Evolutionary conservation across 2,329 filamentous ascomycete genomes (phyloP).

Genomic region (Scedosporium aurantiacum): DNA sequence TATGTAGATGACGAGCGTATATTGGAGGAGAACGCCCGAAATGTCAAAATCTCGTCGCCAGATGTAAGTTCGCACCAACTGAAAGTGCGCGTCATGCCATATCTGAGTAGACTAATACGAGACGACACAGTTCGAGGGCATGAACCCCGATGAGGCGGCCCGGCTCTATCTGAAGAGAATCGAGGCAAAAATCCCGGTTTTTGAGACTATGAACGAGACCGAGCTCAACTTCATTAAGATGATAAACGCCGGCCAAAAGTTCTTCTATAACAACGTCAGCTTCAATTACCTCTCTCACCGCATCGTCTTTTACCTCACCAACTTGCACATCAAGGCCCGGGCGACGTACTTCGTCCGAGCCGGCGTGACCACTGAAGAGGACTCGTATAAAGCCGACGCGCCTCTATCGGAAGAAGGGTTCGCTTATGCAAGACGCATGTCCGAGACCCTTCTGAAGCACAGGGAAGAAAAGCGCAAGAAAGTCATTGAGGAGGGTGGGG

Average conservation of each 20-base stretch:
- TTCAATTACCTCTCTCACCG: conserved; percentile 95
- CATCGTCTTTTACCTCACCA: conserved; percentile 97
- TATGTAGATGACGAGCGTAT: conserved; percentile 89
- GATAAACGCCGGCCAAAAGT: conserved; percentile 90
- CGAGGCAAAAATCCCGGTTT: conserved; percentile 83
- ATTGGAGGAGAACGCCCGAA: conserved; percentile 90
- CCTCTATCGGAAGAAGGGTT: conserved; percentile 69
- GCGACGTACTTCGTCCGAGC: conserved; percentile 89
- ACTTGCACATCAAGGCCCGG: conserved; percentile 90
- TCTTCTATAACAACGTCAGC: conserved; percentile 93
- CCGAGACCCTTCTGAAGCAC: conserved; percentile 69
- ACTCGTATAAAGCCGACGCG: conserved; percentile 86
- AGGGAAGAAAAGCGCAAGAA: conserved; percentile 69
- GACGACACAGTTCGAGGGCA: conserved; percentile 61
- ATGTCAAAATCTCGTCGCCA: conserved; percentile 94
- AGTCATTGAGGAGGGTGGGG: conserved; percentile 56
- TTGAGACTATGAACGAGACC: conserved; percentile 89
- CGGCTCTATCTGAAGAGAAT: conserved; percentile 86
- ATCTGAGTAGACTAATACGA: conserved; percentile 8
- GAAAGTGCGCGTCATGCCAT: not conserved
- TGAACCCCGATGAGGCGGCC: conserved; percentile 86
- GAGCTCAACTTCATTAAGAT: conserved; percentile 98
- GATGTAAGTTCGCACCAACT: conserved; percentile 49
- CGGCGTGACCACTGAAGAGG: conserved; percentile 75
- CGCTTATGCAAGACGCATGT: conserved; percentile 77